Percentiles rank a stretch among this genome's conserved stretches.
Conservation (phyloP, 768 basidiomycete species). For the Serendipita indica region DNA sequence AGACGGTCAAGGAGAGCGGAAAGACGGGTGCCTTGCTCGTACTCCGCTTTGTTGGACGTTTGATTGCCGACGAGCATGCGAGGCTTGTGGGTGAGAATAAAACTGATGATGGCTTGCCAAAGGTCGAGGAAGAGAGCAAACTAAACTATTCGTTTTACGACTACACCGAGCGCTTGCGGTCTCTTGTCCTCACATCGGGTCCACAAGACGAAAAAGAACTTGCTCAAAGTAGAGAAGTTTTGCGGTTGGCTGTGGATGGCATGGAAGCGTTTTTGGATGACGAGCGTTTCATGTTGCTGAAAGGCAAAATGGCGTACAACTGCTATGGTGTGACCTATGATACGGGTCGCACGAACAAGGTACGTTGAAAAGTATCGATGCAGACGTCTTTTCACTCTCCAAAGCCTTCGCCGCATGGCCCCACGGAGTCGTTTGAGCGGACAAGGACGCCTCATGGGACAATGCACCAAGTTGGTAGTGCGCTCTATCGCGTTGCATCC, state of each 20-base stretch:
- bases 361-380: conserved; percentile 22
- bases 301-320: conserved; percentile 66
- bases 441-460: conserved; percentile 70
- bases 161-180: conserved; percentile 62
- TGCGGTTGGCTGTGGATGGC: conserved; percentile 44
- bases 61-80: conserved; percentile 43
- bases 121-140: conserved; percentile 18
- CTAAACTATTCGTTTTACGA: conserved; percentile 46
- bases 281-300: conserved; percentile 42
- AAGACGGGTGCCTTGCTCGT: conserved; percentile 39
- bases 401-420: conserved; percentile 11
- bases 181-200: conserved; percentile 35
- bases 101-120: conserved; percentile 29
- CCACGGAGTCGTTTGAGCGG: conserved; percentile 46
- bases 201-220: conserved; percentile 31
- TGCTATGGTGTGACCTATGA: conserved; percentile 55
- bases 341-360: conserved; percentile 58
- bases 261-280: conserved; percentile 55
- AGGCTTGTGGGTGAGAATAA: conserved; percentile 19
- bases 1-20: conserved; percentile 37
- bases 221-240: conserved; percentile 35
- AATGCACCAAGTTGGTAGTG: conserved; percentile 57
- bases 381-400: background rate
- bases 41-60: conserved; percentile 57
- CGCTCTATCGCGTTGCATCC: conserved; percentile 60